Evolutionary conservation across 169 alveolate genomes (phyloP), one percentile per base, ranked within the genome.

Genomic region (Toxoplasma gondii): DNA sequence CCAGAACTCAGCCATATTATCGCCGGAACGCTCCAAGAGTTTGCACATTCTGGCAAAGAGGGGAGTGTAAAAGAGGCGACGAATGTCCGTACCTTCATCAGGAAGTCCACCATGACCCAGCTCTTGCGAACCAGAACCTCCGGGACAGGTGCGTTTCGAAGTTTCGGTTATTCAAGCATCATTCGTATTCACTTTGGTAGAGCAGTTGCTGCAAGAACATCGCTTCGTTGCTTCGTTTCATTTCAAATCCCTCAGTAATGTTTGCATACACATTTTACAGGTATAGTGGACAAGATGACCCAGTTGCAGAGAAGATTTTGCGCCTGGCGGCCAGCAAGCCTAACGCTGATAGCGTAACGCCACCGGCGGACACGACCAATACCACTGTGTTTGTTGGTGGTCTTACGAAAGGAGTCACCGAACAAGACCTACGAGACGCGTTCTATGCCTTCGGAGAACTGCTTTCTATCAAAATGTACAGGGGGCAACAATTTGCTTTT

Each of bases 1-100:
- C 98, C 70, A 96, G 98, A 88, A 95, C 96, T 29, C 96, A 97
- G 67, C 98, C 99, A 31, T 97, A 97, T 94, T 97, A 97, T 97
- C 97, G 98, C 95, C 96, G 99, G 94, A 98, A 99, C 95, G 97
- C 97, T 96, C 98, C 99, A 45, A 94, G 99, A 43, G 97, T 99
- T n/a, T 98, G 99, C 93, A 96, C 99, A 38, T 99, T 99, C 96
- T 99, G 98, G 98, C 96, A 97, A 7, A 97, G 98, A 93, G 99
- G 99, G 78, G 97, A 96, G 54, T 99, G 99, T 95, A 98, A 96
- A 69, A 95, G 99, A 67, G 99, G 99, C 0, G 99, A 97, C n/a
- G 98, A 86, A 74, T 95, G 96, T 58, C 96, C 95, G 44, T 98
- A 96, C 90, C 96, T 97, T 45, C 96, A 96, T 74, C 93, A 93